These are phyloP conservation scores for Yarrowia deformans DNA, from an alignment of 805 yeast genomes.

Conservation along the genomic window DNA sequence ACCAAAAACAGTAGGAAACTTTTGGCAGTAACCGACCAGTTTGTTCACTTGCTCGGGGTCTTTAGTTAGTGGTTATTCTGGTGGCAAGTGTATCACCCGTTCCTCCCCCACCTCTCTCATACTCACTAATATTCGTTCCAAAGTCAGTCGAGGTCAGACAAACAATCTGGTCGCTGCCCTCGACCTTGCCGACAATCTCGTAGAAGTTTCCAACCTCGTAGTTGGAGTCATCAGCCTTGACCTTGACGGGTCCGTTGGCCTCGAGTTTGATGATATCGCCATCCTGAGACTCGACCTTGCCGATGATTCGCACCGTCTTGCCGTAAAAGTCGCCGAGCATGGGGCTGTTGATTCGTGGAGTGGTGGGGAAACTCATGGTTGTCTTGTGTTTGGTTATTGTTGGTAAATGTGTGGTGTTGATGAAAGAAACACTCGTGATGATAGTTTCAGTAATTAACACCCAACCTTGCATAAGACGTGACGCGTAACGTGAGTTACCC, in stretches of 20 bases:
- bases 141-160: conserved; percentile 44
- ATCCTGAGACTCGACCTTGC: conserved; percentile 47
- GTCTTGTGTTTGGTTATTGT: not conserved
- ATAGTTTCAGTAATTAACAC: conserved; percentile 8
- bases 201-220: conserved; percentile 48
- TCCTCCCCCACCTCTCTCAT: not conserved
- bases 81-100: no score
- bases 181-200: conserved; percentile 51
- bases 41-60: conserved; percentile 22
- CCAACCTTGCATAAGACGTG: conserved; percentile 17
- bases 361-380: conserved; percentile 35
- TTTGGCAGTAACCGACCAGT: conserved; percentile 23
- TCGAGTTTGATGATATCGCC: conserved; percentile 47
- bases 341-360: conserved; percentile 50
- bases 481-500: conserved; percentile 39
- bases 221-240: conserved; percentile 43
- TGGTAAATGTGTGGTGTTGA: not conserved
- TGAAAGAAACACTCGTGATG: not conserved
- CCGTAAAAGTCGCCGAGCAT: conserved; percentile 44
- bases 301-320: conserved; percentile 49
- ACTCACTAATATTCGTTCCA: conserved; percentile 45
- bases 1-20: conserved; percentile 21
- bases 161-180: conserved; percentile 47
- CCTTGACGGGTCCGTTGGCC: conserved; percentile 49
- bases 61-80: conserved; percentile 4